Evolutionary conservation across 192 early-diverging fungal genomes (phyloP), one percentile per base, ranked within the genome.

Genomic region (Jimgerdemannia lactiflua): DNA sequence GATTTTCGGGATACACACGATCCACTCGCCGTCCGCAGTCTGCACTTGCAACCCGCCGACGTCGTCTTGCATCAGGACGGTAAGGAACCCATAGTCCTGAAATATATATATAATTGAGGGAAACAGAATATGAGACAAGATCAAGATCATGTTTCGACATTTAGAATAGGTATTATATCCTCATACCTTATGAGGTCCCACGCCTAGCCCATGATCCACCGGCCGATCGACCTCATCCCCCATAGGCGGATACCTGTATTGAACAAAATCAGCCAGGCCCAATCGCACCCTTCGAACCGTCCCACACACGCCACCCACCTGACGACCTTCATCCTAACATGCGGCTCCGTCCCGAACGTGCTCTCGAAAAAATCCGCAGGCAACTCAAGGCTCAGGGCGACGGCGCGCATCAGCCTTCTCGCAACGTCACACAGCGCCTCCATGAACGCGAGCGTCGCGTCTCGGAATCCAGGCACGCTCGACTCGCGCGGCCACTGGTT

Each of bases 1-100:
- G 29, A 29, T 29, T 29, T 29, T 29, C 1, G 29, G 29, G 20
- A 41, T 43, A n/a, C 79, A 73, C 76, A 80, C 79, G 43, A 92
- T 81, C 89, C 91, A 92, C 68, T 83, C 40, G 10, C 91, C 91
- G 14, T 73, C 42, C n/a, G 83, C 81, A 71, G 83, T 82, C 70
- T 92, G 91, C 11, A 90, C 89, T 69, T 92, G 91, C n/a, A 92
- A 67, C 4, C 88, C 91, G 4, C 85, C 87, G 8, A 88, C 83
- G 43, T 81, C 76, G 64, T 84, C 88, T 80, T 91, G 90, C 8
- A 87, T 82, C 0, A 91, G 70, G 4, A 91, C 74, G 0, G 89
- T 86, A 65, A 91, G 72, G 68, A 84, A 88, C 0, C 86, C 86
- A 4, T 82, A 80, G 63, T 88, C 86, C 71, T 77, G 42, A 39